Percentiles rank a stretch among this genome's conserved stretches.
Evolutionary conservation across 306 rosid genomes (phyloP).

Genomic region (Castanea crenata): DNA sequence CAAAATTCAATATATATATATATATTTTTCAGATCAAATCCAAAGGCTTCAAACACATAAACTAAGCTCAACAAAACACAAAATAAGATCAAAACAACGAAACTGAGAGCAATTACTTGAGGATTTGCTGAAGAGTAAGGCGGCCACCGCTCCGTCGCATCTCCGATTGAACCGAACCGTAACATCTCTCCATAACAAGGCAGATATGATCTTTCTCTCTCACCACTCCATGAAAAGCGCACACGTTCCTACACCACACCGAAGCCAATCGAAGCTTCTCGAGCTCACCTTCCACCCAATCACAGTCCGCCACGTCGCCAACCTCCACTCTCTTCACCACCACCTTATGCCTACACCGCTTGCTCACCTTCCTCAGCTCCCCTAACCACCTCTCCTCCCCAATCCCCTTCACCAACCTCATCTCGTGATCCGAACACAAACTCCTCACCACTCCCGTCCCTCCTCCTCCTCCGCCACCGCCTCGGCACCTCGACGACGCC

Average conservation of each 20-base stretch:
- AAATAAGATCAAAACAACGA: neutral
- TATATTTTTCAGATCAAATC: neutral
- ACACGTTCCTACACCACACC: conserved; percentile 97
- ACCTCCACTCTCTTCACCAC: conserved; percentile 72
- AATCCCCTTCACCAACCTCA: conserved; percentile 64
- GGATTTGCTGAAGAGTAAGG: conserved; percentile 94
- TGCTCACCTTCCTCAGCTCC: conserved; percentile 24
- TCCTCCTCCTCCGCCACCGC: conserved; percentile 30
- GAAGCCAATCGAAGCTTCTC: conserved; percentile 84
- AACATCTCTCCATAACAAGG: conserved; percentile 83
- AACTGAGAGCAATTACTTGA: conserved; percentile 44
- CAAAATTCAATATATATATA: no score
- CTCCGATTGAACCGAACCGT: conserved; percentile 92
- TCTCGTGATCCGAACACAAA: conserved; percentile 66
- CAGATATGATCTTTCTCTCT: conserved; percentile 69
- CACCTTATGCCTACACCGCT: conserved; percentile 69
- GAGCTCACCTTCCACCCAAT: conserved; percentile 78
- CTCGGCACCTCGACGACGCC: conserved; percentile 53
- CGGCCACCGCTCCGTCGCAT: conserved; percentile 92
- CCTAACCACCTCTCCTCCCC: conserved; percentile 68
- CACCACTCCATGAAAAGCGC: conserved; percentile 87
- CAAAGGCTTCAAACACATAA: neutral
- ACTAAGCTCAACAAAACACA: neutral
- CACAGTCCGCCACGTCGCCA: conserved; percentile 63
- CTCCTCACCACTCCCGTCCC: conserved; percentile 76